A percentile compares a stretch with the other conserved stretches of the same genome.
Conservation (phyloP, 163 green algal genomes). For the Picocystis sp. region DNA sequence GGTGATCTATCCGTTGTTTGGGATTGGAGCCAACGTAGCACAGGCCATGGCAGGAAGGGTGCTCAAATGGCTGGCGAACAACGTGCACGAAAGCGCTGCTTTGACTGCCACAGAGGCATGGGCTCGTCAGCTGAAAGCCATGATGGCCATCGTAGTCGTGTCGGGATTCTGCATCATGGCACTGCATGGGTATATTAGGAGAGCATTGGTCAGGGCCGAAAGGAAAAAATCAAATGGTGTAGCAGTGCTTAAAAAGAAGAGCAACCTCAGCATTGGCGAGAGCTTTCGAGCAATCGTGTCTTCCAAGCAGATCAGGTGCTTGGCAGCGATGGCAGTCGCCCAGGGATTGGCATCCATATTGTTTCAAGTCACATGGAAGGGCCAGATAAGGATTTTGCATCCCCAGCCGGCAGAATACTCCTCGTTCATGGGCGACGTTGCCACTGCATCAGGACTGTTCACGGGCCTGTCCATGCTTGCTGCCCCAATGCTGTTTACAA, state of each 20-base stretch:
- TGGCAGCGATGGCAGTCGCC: constrained; percentile 61
- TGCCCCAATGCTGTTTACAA: constrained; percentile 55
- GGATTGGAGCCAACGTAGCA: constrained; percentile 81
- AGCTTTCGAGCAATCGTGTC: constrained; percentile 41
- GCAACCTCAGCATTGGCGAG: constrained; percentile 35
- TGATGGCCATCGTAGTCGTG: constrained; percentile 20
- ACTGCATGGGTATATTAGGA: constrained; percentile 23
- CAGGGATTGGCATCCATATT: constrained; percentile 41
- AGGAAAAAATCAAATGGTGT: neutral
- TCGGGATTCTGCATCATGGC: constrained; percentile 17
- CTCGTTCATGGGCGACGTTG: constrained; percentile 75
- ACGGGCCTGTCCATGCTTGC: constrained; percentile 56
- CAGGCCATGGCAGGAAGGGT: constrained; percentile 57
- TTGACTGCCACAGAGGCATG: no score
- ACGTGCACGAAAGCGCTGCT: neutral
- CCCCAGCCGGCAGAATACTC: constrained; percentile 62
- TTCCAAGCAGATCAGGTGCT: constrained; percentile 60
- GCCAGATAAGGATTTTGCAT: constrained; percentile 69
- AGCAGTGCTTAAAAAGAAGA: constrained; percentile 10
- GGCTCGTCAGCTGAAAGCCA: constrained; percentile 7
- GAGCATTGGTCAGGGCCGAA: neutral
- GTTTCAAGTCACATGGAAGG: constrained; percentile 88
- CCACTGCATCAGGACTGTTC: constrained; percentile 66
- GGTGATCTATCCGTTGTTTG: constrained; percentile 83
- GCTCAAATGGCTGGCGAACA: constrained; percentile 12